These are phyloP conservation scores for Austroboletus novae-zelandiae DNA, from an alignment of 1,284 basidiomycete species.

Conservation along the genomic window DNA sequence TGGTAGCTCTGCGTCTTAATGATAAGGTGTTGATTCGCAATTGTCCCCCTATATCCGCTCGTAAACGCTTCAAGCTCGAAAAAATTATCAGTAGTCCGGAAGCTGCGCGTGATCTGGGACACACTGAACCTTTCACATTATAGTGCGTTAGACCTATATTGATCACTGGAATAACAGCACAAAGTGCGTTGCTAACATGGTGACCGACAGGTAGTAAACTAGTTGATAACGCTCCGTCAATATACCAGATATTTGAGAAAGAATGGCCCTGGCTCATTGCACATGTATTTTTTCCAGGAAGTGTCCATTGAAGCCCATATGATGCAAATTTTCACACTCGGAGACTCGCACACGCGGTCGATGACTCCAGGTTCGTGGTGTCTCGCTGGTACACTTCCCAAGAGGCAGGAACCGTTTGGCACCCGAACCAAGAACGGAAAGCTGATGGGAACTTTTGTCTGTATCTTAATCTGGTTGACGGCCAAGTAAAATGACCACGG, in stretches of 20 bases:
- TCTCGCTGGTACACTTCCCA: constrained; percentile 35
- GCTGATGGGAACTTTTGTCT: constrained; percentile 34
- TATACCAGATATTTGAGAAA: constrained; percentile 7
- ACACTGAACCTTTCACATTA: constrained; percentile 5
- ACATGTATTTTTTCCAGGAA: no score
- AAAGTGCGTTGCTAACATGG: constrained; percentile 1
- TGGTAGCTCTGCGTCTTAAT: constrained; percentile 58
- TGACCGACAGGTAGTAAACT: neutral
- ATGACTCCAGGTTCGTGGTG: constrained; percentile 31
- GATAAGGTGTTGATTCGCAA: constrained; percentile 75
- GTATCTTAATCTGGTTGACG: neutral
- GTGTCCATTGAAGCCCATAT: constrained; percentile 24
- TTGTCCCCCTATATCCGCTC: constrained; percentile 73
- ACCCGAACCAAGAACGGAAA: constrained; percentile 43
- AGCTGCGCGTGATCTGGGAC: constrained; percentile 48
- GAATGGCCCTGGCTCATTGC: no score
- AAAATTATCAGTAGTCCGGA: constrained; percentile 65
- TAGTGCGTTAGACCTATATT: constrained; percentile 2
- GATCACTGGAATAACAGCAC: neutral
- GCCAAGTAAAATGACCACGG: no score
- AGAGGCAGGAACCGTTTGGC: constrained; percentile 34
- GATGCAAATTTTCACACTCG: constrained; percentile 31
- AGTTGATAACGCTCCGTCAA: constrained; percentile 10
- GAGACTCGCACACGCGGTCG: constrained; percentile 31
- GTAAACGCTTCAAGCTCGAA: constrained; percentile 72